Conservation (phyloP, 75 land plant species). For the Adiantum capillusveneris region DNA sequence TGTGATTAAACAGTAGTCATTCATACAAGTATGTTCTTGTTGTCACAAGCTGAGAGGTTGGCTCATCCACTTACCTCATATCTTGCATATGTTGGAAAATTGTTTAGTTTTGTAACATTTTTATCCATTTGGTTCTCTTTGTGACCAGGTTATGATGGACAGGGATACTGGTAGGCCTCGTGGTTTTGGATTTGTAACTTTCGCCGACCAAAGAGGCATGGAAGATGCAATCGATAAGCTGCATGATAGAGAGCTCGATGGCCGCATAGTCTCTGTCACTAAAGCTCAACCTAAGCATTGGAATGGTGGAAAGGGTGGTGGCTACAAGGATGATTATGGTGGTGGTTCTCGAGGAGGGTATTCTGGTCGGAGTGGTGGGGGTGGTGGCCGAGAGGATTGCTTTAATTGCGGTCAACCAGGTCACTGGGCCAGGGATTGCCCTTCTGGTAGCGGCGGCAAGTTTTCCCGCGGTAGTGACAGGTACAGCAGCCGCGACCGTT, state of each 20-base stretch:
- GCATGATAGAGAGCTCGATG: constrained; percentile 14
- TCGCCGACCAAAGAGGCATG: constrained; percentile 14
- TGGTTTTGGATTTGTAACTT: constrained; percentile 16
- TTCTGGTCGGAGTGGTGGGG: constrained; percentile 3
- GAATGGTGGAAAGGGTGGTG: background rate
- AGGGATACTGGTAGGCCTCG: constrained; percentile 15
- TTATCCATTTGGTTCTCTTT: too few relatives aligned
- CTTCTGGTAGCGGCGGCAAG: background rate
- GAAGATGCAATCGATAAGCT: constrained; percentile 14
- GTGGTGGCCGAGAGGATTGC: constrained; percentile 9
- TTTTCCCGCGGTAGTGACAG: constrained; percentile 12
- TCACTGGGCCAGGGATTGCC: constrained; percentile 23
- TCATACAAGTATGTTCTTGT: too few relatives aligned
- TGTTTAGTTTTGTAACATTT: too few relatives aligned
- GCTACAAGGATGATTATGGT: constrained; percentile 7
- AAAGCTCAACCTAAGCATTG: constrained; percentile 13
- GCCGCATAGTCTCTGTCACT: constrained; percentile 10
- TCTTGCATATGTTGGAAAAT: too few relatives aligned
- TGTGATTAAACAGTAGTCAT: too few relatives aligned
- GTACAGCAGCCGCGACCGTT: background rate
- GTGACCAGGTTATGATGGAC: constrained; percentile 8
- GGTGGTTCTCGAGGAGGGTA: constrained; percentile 1
- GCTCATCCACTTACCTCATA: too few relatives aligned
- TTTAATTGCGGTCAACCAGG: constrained; percentile 20
- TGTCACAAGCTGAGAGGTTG: too few relatives aligned